Conservation (phyloP, 768 basidiomycete genomes). For the Rhizopogon vinicolor region DNA sequence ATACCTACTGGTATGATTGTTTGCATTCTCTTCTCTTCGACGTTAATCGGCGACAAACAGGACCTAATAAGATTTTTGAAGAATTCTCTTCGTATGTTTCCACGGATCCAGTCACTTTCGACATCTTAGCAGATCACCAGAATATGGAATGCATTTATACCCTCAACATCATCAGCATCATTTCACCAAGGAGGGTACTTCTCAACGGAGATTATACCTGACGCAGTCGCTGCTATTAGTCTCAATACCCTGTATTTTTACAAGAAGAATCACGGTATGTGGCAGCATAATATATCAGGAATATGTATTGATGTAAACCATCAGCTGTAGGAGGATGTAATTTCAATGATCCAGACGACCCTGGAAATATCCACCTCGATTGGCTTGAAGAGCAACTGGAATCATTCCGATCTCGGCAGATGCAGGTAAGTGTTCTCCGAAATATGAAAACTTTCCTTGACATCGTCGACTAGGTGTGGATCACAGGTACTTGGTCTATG, state of each 20-base stretch:
- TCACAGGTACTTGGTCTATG: slow-evolving; percentile 31
- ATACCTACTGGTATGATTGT: slow-evolving; percentile 48
- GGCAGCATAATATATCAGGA: not conserved
- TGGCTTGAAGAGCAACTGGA: slow-evolving; percentile 87
- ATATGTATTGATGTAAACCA: slow-evolving; percentile 3
- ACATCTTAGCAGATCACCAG: slow-evolving; percentile 27
- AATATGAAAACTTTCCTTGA: not conserved
- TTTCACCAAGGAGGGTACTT: slow-evolving; percentile 86
- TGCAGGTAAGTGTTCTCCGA: slow-evolving; percentile 53
- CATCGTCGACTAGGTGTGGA: slow-evolving; percentile 34
- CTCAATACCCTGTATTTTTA: slow-evolving; percentile 91
- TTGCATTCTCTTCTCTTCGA: not conserved
- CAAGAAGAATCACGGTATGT: slow-evolving; percentile 77
- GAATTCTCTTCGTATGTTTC: slow-evolving; percentile 60
- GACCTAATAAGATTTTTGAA: slow-evolving; percentile 63
- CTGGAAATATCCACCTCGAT: slow-evolving; percentile 82
- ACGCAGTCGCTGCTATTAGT: slow-evolving; percentile 70
- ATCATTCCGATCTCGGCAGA: slow-evolving; percentile 56
- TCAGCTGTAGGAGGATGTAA: slow-evolving; percentile 74
- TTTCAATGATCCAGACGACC: slow-evolving; percentile 60
- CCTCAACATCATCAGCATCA: slow-evolving; percentile 72
- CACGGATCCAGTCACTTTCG: not conserved
- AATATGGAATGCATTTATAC: slow-evolving; percentile 80
- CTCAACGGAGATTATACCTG: slow-evolving; percentile 71
- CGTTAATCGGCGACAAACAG: slow-evolving; percentile 24